A percentile compares a stretch with the other conserved stretches of the same genome.
Evolutionary conservation across 495 filamentous ascomycete genomes (phyloP).

Genomic region (Pyrenula aspistea): DNA sequence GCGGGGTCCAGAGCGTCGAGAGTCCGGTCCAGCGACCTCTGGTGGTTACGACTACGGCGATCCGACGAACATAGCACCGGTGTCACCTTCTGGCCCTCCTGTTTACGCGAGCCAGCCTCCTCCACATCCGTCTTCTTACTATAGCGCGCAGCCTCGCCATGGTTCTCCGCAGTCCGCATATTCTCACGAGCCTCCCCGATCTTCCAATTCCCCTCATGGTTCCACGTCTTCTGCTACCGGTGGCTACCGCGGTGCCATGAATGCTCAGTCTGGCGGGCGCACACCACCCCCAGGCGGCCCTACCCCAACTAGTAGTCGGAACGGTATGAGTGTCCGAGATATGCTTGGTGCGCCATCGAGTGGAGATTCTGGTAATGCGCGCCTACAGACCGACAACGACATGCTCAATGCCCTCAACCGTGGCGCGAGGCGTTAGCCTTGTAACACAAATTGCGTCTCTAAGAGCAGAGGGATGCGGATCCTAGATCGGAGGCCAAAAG

Average conservation of each 20-base stretch:
- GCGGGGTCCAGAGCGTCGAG: conserved; percentile 11
- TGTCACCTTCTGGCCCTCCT: conserved; percentile 36
- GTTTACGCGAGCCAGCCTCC: conserved; percentile 33
- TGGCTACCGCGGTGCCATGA: background rate
- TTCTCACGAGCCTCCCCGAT: conserved; percentile 31
- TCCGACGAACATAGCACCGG: conserved; percentile 39
- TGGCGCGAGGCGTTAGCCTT: background rate
- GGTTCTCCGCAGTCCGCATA: conserved; percentile 36
- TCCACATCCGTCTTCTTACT: conserved; percentile 32
- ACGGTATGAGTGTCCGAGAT: background rate
- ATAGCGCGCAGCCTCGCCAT: conserved; percentile 33
- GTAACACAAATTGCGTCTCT: too few species aligned
- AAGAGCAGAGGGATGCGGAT: too few species aligned
- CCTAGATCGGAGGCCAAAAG: background rate
- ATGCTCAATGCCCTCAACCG: conserved; percentile 45
- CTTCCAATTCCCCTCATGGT: background rate
- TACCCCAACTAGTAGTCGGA: background rate
- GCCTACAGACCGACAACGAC: conserved; percentile 30
- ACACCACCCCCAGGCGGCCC: background rate
- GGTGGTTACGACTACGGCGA: conserved; percentile 39
- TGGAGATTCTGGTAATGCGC: background rate
- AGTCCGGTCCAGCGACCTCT: conserved; percentile 23
- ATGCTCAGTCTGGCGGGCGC: background rate
- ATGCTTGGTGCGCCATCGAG: background rate
- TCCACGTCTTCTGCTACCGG: background rate